Base-by-base conservation (phyloP, 495 filamentous ascomycete genomes). In the Amniculicola lignicola region DNA sequence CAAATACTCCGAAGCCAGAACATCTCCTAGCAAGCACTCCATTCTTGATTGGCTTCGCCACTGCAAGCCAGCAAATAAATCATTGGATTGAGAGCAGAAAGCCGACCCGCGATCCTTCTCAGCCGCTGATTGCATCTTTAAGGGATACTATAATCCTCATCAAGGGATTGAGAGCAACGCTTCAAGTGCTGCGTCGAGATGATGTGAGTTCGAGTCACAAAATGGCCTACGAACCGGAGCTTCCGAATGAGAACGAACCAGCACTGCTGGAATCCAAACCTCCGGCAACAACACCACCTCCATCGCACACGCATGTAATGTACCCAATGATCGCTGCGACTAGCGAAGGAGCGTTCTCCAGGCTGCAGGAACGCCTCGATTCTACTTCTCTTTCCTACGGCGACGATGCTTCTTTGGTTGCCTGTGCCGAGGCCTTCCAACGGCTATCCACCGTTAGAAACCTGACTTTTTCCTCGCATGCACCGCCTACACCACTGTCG, bases 1-100 rank as follows among this genome's bases (percentile, higher is more conserved):
- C 39, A 5, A 23, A 35, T n/a, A 14, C 6, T 27, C 22, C 21
- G 10, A 44, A 41, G 3, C 38, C n/a, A 18, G 50, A 54, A 45
- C 39, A 5, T 44, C 38, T 54, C 4, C 24, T 54, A 16, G 50
- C 38, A 16, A 54, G 38, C 28, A 11, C 46, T 12, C 28, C 41
- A 11, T 14, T 50, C 29, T 18, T 50, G 5, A 22, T 50, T 6
- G 29, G 29, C 6, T 50, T 50, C 28, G 19, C 46, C 41, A 31
- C 46, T 44, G 7, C 46, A 21, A 50, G 46, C 41, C 46, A 50
- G 28, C 46, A 50, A 22, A 50, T 50, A 5, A 50, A 50, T 50
- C 46, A 50, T 40, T 50, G 46, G 46, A 50, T 50, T 7, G 44
- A 27, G 46, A 50, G 28, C 24, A 50, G 28, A 31, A 50, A 11